Evolutionary conservation across 225 moss, liverwort and hornwort species (phyloP), one percentile per base, ranked within the genome.

Genomic region (Anthoceros angustus): DNA sequence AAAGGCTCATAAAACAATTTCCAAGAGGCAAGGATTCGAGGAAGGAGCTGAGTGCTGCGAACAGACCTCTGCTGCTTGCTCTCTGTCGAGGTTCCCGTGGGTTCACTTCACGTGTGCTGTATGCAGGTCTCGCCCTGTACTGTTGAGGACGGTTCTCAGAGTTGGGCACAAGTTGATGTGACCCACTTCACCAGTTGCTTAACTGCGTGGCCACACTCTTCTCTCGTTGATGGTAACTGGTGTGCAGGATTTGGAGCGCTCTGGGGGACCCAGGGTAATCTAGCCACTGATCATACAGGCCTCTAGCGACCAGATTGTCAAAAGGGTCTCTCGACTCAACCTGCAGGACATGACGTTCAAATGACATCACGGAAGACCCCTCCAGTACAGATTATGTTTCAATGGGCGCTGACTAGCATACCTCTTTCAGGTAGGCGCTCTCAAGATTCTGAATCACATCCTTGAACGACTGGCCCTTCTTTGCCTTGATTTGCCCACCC

Each of bases 401-500:
- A 7, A 55, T 55, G 55, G 55, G 55, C 55, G 14, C n/a, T 18
- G 23, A 55, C 18, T 8, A 23, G 10, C 23, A 9, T 55, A 98
- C 82, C 70, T 87, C 89, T 73, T 88, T 89, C 71, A 92, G 60
- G 62, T 98, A 98, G 0, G 85, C 77, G 24, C 74, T 81, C 77
- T 98, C 95, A 70, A 98, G 79, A 69, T 75, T 79, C 75, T 89
- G 95, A 71, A 98, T 92, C 14, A 92, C 55, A 42, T 98, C 95
- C 70, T 98, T 98, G 0, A 83, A 82, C 45, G 81, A 87, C 66
- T 98, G 95, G 21, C 82, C 91, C 69, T 83, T 78, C 62, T 80
- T 86, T 21, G 92, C 88, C 67, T 98, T 98, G 41, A 98, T 80
- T 76, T 98, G 98, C 42, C 98, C 98, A 61, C 92, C 98, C 3